Base-by-base conservation (phyloP, 139 green algal genomes). In the Chlorella sp. region DNA sequence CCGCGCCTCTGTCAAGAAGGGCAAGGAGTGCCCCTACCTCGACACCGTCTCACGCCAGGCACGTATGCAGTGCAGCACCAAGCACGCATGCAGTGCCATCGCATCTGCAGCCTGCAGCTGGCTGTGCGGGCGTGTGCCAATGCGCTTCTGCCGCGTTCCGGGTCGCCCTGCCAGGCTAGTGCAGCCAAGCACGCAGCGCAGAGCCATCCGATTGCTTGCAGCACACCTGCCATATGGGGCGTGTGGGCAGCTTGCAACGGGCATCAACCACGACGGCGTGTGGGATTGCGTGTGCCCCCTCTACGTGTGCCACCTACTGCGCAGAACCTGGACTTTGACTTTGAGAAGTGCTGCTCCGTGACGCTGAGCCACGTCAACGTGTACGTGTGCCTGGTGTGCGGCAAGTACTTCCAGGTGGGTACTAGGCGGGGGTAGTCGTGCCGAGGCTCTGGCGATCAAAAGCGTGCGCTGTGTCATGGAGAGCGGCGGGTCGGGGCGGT, bases 311-410 rank as follows among this genome's bases (percentile, higher is more conserved):
- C 17, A n/a, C n/a, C n/a, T n/a, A n/a, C 31, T 68, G 42, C 31
- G 72, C 82, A 94, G 89, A 91, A 93, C 66, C 86, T 99, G 33
- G 95, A 99, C 74, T 99, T 99, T 80, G 95, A 99, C 74, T 99
- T 99, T 74, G 95, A 99, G 69, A 98, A 97, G 82, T 97, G 92
- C 84, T 99, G 95, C 82, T 94, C 85, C 5, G 93, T 99, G 14
- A 93, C 89, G 10, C 83, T 99, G 3, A 91, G 79, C 34, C 87
- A 83, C 14, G 84, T 96, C 71, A 98, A 99, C 83, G 93, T 98
- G 27, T 99, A 99, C 76, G 92, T 89, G 6, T 99, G 95, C 83
- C 85, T 99, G 17, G 93, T 98, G 55, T 99, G 95, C 76, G 95
- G 95, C 65, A 97, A 98, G 76, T 99, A 98, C 82, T 98, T 97